phyloP scores from a whole-genome alignment of 2,329 filamentous ascomycete genomes.

The Exophiala calicioides region DNA sequence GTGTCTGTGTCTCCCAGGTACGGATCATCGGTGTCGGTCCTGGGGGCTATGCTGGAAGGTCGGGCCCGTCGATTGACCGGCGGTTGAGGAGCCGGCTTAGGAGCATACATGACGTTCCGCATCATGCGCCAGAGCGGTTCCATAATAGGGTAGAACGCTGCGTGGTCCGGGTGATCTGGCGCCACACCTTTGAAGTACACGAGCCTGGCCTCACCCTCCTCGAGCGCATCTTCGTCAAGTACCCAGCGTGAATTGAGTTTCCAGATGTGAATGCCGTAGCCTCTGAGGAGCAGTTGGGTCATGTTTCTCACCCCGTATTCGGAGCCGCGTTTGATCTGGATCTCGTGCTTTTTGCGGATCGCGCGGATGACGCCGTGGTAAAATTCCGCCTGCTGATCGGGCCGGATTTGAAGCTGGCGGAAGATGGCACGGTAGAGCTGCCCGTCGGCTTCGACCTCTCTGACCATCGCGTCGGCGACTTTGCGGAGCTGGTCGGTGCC shows the following conservation, averaged over 20 bases:
- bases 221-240: conserved; percentile 15
- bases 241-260: conserved; percentile 17
- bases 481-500: conserved; percentile 12
- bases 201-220: conserved; percentile 18
- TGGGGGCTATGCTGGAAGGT: background rate
- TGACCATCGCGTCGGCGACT: conserved; percentile 3
- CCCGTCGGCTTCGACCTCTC: conserved; percentile 9
- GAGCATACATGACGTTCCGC: conserved; percentile 24
- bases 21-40: conserved; percentile 3
- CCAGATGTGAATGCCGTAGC: conserved; percentile 24
- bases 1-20: conserved; percentile 7
- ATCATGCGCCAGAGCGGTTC: conserved; percentile 23
- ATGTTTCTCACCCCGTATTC: conserved; percentile 8
- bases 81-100: conserved; percentile 2
- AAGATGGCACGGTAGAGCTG: conserved; percentile 17
- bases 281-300: conserved; percentile 16
- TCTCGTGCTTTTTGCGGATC: conserved; percentile 20
- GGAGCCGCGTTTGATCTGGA: conserved; percentile 15
- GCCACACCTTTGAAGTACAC: conserved; percentile 13
- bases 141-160: conserved; percentile 18
- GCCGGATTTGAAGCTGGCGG: conserved; percentile 23
- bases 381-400: conserved; percentile 20
- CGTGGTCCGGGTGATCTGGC: conserved; percentile 16
- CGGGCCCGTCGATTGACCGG: background rate
- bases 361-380: conserved; percentile 18